Base-by-base conservation (phyloP, 345 rosid genomes). In the Salix viminalis region DNA sequence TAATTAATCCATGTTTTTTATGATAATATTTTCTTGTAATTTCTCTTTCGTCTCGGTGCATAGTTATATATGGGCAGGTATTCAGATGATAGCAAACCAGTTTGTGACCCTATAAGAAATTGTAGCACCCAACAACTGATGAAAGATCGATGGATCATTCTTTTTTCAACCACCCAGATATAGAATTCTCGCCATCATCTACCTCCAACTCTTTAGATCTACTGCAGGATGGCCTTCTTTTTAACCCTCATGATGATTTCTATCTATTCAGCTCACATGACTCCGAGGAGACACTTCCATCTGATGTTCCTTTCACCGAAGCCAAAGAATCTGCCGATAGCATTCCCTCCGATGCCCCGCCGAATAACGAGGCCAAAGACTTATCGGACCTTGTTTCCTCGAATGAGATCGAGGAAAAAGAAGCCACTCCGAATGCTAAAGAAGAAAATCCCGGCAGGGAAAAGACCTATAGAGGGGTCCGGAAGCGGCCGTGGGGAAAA, bases 401-500 rank as follows among this genome's bases (percentile, higher is more conserved):
- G 62, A 58, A 58, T 9, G 62, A 58, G 62, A 58, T 58, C 62
- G 1, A 10, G 62, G 62, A 58, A 58, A 12, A n/a, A 13, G 62
- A 3, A 58, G 62, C 62, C 62, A n/a, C 62, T 58, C 62, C 62
- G 11, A 58, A 11, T 8, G 62, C 28, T 23, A 10, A 3, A 58
- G 26, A 58, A 58, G 13, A 58, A n/a, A 58, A n/a, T 23, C 28
- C 28, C 28, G 23, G 50, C 36, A 81, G 79, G 74, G 82, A 84
- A 28, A 90, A 75, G 60, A 69, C 88, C 4, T 89, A 85, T 76
- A 79, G 94, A 84, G 94, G 94, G 24, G 94, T 90, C 0, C 80
- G 97, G 78, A 87, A 74, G 85, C 69, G 97, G 79, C 97, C 94
- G 0, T 90, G 97, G 94, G 94, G 97, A 7, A 89, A 89, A 44